A percentile compares a stretch with the other conserved stretches of the same genome.
These are phyloP conservation scores for Ganoderma lingzhi DNA, from an alignment of 1,284 basidiomycete species.

Conservation along the genomic window DNA sequence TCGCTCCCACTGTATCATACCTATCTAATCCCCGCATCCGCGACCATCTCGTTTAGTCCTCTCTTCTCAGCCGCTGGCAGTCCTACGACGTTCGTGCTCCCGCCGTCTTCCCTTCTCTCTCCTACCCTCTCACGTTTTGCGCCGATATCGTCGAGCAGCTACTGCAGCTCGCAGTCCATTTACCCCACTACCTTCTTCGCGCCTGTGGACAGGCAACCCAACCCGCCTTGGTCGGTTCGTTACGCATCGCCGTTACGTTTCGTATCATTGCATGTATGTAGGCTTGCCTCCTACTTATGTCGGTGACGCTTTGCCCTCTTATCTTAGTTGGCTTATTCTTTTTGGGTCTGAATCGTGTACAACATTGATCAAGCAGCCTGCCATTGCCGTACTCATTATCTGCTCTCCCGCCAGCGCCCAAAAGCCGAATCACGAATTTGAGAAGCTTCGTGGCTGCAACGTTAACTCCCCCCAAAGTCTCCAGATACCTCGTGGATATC, in stretches of 20 bases:
- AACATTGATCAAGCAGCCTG: background rate
- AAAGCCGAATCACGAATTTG: no score
- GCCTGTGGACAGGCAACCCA: slow-evolving; percentile 20
- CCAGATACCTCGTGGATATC: no score
- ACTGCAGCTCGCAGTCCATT: background rate
- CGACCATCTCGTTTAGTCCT: slow-evolving; percentile 7
- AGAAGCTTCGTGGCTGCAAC: no score
- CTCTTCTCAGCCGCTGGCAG: slow-evolving; percentile 13
- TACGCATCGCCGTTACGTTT: background rate
- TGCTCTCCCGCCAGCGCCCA: background rate
- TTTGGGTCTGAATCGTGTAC: slow-evolving; percentile 4
- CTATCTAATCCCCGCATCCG: slow-evolving; percentile 5
- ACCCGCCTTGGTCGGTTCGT: background rate
- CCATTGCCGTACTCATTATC: background rate
- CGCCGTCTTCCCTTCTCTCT: background rate
- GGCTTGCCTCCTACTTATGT: slow-evolving; percentile 1
- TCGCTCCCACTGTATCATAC: slow-evolving; percentile 22
- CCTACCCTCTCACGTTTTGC: background rate
- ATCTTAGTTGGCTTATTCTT: background rate
- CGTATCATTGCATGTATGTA: background rate
- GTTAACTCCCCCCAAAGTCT: no score
- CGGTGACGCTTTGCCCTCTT: background rate
- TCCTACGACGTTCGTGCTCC: slow-evolving; percentile 13
- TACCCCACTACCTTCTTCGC: slow-evolving; percentile 5
- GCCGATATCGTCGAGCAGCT: background rate